phyloP scores from a whole-genome alignment of 176 grass and related monocot genomes.

The Secale cereale region DNA sequence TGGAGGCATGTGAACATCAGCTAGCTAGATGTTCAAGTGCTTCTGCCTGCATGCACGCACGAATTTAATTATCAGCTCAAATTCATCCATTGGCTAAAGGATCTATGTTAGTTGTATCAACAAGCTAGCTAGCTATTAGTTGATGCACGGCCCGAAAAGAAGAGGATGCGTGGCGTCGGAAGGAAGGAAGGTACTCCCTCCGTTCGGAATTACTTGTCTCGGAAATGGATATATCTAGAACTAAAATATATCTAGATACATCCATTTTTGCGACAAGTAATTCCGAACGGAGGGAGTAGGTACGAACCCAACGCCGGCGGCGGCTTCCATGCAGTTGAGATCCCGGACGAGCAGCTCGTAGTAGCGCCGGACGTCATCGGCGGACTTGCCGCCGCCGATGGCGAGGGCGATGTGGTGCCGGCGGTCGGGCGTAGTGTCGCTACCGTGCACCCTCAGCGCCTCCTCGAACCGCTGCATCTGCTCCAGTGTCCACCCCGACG shows the following conservation, averaged over 20 bases:
- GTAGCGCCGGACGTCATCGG: slow-evolving; percentile 58
- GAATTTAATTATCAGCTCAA: background rate
- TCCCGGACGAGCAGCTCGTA: slow-evolving; percentile 55
- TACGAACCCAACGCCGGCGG: background rate
- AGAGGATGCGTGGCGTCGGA: too few species aligned
- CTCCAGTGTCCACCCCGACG: slow-evolving; percentile 55
- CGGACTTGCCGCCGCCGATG: slow-evolving; percentile 61
- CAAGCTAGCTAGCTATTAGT: too few species aligned
- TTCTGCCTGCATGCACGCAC: slow-evolving; percentile 35
- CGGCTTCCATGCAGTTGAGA: slow-evolving; percentile 46
- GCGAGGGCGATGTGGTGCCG: slow-evolving; percentile 71
- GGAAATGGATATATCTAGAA: too few species aligned
- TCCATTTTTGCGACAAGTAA: too few species aligned
- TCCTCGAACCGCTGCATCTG: slow-evolving; percentile 78
- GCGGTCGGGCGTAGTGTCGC: slow-evolving; percentile 46
- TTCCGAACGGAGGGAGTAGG: too few species aligned
- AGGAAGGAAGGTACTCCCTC: too few species aligned
- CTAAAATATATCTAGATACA: too few species aligned
- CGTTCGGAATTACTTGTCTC: too few species aligned
- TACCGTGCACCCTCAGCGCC: slow-evolving; percentile 67
- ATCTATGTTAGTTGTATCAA: background rate
- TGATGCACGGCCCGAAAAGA: background rate
- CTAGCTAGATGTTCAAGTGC: slow-evolving; percentile 49
- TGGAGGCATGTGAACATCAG: too few species aligned
- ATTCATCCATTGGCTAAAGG: too few species aligned